Evolutionary conservation across 768 basidiomycete genomes (phyloP).

Genomic region (Dendrothele bispora): DNA sequence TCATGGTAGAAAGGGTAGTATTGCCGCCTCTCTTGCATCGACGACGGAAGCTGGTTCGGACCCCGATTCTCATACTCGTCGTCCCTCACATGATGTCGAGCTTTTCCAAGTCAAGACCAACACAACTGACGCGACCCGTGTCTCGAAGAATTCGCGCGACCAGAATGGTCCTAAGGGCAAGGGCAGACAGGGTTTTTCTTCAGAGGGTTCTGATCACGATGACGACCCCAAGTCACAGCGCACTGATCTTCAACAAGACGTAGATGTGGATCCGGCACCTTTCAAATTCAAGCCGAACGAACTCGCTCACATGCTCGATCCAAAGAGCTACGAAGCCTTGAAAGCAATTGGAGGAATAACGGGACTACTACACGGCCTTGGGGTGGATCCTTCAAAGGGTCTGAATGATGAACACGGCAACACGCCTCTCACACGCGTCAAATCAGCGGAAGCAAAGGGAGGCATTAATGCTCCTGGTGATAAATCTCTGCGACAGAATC

Average conservation of each 20-base stretch:
- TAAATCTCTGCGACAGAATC: constrained; percentile 24
- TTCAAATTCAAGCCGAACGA: constrained; percentile 73
- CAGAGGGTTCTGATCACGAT: constrained; percentile 4
- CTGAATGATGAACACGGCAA: constrained; percentile 20
- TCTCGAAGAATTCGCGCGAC: constrained; percentile 25
- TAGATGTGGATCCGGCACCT: constrained; percentile 58
- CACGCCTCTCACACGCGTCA: background rate
- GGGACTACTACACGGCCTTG: constrained; percentile 70
- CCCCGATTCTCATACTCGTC: constrained; percentile 38
- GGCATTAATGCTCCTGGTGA: constrained; percentile 15
- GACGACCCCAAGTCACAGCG: constrained; percentile 21
- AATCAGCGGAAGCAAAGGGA: constrained; percentile 4
- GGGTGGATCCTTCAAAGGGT: constrained; percentile 59
- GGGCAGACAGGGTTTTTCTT: no score
- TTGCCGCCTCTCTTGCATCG: constrained; percentile 44
- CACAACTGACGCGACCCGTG: constrained; percentile 33
- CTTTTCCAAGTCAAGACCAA: constrained; percentile 39
- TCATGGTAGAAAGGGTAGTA: constrained; percentile 59
- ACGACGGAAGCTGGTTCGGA: constrained; percentile 38
- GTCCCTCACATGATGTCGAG: constrained; percentile 27
- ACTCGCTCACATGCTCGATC: constrained; percentile 87
- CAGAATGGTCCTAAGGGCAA: constrained; percentile 14
- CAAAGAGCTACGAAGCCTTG: constrained; percentile 74
- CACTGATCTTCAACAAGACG: constrained; percentile 35
- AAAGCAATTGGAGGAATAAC: constrained; percentile 67